Evolutionary conservation across 2,329 filamentous ascomycete genomes (phyloP).

Genomic region (Whalleya microplaca): DNA sequence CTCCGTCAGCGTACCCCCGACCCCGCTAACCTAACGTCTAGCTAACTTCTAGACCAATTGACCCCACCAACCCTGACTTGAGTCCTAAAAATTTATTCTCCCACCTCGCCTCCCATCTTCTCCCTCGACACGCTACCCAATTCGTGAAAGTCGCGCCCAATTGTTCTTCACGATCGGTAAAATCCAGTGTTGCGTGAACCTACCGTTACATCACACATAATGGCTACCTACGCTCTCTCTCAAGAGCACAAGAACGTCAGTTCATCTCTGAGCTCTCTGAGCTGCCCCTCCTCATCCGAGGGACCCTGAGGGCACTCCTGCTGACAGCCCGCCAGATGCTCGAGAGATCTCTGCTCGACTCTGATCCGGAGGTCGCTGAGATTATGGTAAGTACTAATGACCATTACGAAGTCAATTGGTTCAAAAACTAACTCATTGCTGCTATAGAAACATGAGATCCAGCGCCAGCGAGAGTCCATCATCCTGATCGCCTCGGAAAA

Average conservation of each 20-base stretch:
- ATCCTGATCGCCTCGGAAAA: conserved; percentile 99
- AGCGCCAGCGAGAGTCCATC: conserved; percentile 98
- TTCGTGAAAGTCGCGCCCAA: not conserved
- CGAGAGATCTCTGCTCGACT: conserved; percentile 89
- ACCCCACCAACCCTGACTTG: not conserved
- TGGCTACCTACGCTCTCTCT: conserved; percentile 42
- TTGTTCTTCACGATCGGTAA: not conserved
- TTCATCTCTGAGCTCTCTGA: conserved; percentile 5
- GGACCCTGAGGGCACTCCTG: conserved; percentile 8
- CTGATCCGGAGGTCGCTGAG: conserved; percentile 90
- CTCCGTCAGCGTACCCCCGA: not conserved
- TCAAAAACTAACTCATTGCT: conserved; percentile 14
- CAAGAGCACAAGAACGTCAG: conserved; percentile 41
- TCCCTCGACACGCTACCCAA: not conserved
- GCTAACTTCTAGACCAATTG: not conserved
- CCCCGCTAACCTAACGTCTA: no score
- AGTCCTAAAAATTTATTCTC: not conserved
- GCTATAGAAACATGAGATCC: conserved; percentile 80
- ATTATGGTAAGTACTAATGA: conserved; percentile 78
- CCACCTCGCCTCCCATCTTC: not conserved
- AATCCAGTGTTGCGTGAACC: not conserved
- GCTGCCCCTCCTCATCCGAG: conserved; percentile 1
- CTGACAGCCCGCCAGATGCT: conserved; percentile 71
- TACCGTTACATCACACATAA: conserved; percentile 20
- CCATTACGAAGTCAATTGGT: conserved; percentile 35